Evolutionary conservation across 2,329 filamentous ascomycete genomes (phyloP), one percentile per base, ranked within the genome.

Genomic region (Shiraia sp.): DNA sequence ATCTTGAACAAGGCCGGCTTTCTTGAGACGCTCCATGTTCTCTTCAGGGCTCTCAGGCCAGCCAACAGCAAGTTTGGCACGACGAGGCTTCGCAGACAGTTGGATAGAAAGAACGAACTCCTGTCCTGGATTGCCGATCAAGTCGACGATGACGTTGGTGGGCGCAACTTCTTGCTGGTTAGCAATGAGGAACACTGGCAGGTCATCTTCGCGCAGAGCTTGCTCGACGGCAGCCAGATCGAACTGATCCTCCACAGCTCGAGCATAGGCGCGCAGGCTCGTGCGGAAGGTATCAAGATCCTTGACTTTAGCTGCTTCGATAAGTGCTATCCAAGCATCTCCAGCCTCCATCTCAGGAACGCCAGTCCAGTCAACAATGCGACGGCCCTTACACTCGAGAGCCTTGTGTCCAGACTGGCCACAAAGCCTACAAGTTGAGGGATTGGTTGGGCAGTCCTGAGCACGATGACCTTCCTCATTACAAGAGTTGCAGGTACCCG

Each of bases 71-170:
- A 87, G 80, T 53, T 57, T 68, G 10, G 51, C 47, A 32, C 67
- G 63, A 36, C 79, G 79, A 35, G 85, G 79, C 51, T 80, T 80
- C 23, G 76, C 67, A 1, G 75, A 75, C 53, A 83, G 82, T 34
- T 85, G 80, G 59, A 84, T 82, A 0, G 79, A 80, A 35, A 88
- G 73, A 1, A 78, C 78, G 54, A 79, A 88, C 61, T 82, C 83
- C 66, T 82, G 83, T 42, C 78, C 78, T 14, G 85, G 71, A 47
- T 78, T 75, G 32, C 79, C 79, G 47, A 79, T 71, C 8, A 81
- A 67, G 46, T 79, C 73, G 49, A 82, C 74, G 16, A 79, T 68
- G 33, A 71, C 79, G 54, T 75, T 74, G 30, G 70, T 72, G 23
- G 71, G 57, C 51, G 38, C 69, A 49, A 59, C 71, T 60, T 55